Evolutionary conservation across 768 basidiomycete genomes (phyloP).

Genomic region (Lanmaoa pseudosensibilis): DNA sequence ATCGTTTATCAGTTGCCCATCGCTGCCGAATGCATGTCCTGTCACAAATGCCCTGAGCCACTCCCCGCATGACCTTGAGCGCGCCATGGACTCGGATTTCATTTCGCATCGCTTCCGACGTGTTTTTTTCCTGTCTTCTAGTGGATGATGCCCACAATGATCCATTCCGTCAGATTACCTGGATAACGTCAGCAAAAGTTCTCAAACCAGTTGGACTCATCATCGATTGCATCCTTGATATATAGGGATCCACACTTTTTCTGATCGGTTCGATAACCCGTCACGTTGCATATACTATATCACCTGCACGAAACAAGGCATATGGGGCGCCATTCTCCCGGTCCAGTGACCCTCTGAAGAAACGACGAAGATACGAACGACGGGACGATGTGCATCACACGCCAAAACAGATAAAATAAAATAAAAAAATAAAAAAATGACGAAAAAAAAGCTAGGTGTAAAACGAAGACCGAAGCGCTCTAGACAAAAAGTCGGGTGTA

Average conservation of each 20-base stretch:
- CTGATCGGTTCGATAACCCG: slow-evolving; percentile 13
- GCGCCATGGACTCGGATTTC: slow-evolving; percentile 1
- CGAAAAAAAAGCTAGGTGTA: background rate
- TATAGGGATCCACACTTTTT: slow-evolving; percentile 14
- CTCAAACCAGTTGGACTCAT: background rate
- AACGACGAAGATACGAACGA: too few relatives aligned
- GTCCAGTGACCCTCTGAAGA: background rate
- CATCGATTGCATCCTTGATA: background rate
- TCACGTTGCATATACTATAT: background rate
- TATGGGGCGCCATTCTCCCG: background rate
- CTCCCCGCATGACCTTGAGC: background rate
- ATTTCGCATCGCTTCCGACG: slow-evolving; percentile 9
- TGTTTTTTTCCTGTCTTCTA: background rate
- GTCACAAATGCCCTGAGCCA: slow-evolving; percentile 2
- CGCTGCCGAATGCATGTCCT: background rate
- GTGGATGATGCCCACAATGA: background rate
- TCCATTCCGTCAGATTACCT: background rate
- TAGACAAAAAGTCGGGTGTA: background rate
- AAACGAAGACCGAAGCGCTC: background rate
- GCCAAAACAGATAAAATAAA: background rate
- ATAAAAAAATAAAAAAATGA: background rate
- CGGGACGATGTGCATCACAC: background rate
- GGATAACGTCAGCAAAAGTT: slow-evolving; percentile 7
- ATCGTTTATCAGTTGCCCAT: slow-evolving; percentile 9
- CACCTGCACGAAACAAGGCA: background rate